Evolutionary conservation across 768 basidiomycete species (phyloP).

Genomic region (Daedaleopsis sinensis): DNA sequence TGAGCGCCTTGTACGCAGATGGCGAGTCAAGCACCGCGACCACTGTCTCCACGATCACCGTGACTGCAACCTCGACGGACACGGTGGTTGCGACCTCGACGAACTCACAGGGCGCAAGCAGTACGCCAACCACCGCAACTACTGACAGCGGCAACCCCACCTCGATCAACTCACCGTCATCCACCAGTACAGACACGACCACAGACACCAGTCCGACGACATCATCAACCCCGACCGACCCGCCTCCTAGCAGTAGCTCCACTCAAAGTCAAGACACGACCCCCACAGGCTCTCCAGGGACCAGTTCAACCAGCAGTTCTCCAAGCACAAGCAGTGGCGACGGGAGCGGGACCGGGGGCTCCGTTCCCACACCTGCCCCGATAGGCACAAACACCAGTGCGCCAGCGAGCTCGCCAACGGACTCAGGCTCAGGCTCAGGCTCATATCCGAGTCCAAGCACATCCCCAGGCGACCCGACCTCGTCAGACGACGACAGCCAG

Average conservation of each 20-base stretch:
- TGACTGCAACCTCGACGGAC: background rate
- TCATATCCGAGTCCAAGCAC: no score
- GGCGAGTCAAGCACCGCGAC: background rate
- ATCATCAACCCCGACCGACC: no score
- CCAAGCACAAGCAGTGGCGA: background rate
- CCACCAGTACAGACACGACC: no score
- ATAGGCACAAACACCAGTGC: no score
- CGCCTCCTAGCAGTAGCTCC: no score
- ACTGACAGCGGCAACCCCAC: no score
- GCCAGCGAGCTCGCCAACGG: no score
- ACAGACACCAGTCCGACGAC: no score
- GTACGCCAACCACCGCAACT: background rate
- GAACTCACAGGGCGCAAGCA: background rate
- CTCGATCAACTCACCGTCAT: no score
- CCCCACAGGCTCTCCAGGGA: background rate
- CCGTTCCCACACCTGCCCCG: no score
- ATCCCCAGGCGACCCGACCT: background rate
- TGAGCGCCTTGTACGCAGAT: no score
- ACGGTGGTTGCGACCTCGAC: background rate
- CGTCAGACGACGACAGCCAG: background rate
- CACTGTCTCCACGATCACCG: background rate
- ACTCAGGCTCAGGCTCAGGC: no score
- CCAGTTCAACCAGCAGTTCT: background rate
- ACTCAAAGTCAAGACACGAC: background rate
- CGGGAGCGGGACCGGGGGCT: background rate